Conservation (phyloP, 129 eudicot genomes). For the Silybum marianum region DNA sequence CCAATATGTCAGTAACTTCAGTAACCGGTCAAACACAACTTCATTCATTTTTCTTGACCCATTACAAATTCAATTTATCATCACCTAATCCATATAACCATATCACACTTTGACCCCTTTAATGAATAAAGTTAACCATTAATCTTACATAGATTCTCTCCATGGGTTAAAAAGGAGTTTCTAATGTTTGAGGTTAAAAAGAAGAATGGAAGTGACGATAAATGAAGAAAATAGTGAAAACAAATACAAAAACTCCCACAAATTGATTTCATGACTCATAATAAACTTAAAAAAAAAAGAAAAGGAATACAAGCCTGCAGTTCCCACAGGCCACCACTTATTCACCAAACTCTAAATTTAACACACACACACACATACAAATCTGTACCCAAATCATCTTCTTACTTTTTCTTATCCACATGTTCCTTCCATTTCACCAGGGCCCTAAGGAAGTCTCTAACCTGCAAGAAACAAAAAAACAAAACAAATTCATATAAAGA, state of each 20-base stretch:
- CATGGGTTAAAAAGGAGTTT: not conserved
- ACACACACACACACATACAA: conserved; percentile 17
- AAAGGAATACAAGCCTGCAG: conserved; percentile 30
- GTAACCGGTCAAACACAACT: not conserved
- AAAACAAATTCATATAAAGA: not conserved
- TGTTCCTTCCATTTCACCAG: conserved; percentile 53
- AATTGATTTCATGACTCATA: conserved; percentile 18
- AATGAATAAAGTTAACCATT: not conserved
- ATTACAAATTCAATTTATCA: not conserved
- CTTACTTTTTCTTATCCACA: conserved; percentile 14
- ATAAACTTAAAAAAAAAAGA: conserved; percentile 4
- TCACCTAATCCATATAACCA: not conserved
- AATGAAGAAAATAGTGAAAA: conserved; percentile 4
- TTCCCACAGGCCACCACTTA: conserved; percentile 33
- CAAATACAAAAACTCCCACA: not conserved
- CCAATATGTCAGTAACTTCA: not conserved
- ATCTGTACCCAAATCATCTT: conserved; percentile 21
- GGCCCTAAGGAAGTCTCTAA: conserved; percentile 53
- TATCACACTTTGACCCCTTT: not conserved
- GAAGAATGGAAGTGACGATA: conserved; percentile 1
- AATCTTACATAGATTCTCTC: not conserved
- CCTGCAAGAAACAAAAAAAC: conserved; percentile 28
- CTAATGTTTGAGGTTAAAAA: not conserved
- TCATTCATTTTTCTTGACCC: not conserved
- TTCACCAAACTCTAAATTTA: conserved; percentile 28